A percentile compares a stretch with the other conserved stretches of the same genome.
phyloP scores from a whole-genome alignment of 2,329 filamentous ascomycete genomes.

The Purpureocillium takamizusanense region DNA sequence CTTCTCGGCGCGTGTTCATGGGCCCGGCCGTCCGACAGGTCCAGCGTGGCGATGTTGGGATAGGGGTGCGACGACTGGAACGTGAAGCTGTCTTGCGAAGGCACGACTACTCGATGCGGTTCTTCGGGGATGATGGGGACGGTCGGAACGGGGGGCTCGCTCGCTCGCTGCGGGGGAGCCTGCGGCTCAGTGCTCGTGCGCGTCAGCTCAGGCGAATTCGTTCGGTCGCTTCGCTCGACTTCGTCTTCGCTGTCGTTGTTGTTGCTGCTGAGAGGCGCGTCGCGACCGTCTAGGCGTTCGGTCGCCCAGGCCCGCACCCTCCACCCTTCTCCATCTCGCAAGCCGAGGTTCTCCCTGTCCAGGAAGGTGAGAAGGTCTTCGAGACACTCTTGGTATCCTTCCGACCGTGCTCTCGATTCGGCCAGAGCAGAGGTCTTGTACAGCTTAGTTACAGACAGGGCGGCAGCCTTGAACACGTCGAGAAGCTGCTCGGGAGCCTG shows the following conservation, averaged over 20 bases:
- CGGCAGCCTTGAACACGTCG: conserved; percentile 84
- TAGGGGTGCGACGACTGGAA: conserved; percentile 59
- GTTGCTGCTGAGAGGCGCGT: conserved; percentile 32
- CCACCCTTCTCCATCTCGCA: conserved; percentile 70
- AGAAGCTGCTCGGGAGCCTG: conserved; percentile 59
- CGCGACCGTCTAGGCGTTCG: conserved; percentile 58
- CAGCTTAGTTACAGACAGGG: conserved; percentile 88
- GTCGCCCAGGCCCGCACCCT: conserved; percentile 55
- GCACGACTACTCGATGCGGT: conserved; percentile 35
- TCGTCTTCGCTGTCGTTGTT: conserved; percentile 63
- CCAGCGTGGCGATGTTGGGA: conserved; percentile 51
- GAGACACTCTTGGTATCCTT: conserved; percentile 89
- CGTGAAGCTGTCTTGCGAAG: conserved; percentile 54
- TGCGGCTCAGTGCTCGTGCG: conserved; percentile 35
- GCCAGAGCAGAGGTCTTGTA: conserved; percentile 85
- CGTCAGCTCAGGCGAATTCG: conserved; percentile 49
- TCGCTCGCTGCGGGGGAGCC: conserved; percentile 12
- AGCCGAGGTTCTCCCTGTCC: conserved; percentile 70
- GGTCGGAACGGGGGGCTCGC: conserved; percentile 17
- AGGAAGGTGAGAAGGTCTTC: conserved; percentile 82
- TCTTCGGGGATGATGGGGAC: conserved; percentile 16
- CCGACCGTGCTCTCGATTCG: conserved; percentile 63
- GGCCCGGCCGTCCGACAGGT: conserved; percentile 43
- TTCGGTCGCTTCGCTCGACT: conserved; percentile 50
- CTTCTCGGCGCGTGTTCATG: conserved; percentile 24